phyloP scores from a whole-genome alignment of 2,329 filamentous ascomycete species.

The Botrytis byssoidea region DNA sequence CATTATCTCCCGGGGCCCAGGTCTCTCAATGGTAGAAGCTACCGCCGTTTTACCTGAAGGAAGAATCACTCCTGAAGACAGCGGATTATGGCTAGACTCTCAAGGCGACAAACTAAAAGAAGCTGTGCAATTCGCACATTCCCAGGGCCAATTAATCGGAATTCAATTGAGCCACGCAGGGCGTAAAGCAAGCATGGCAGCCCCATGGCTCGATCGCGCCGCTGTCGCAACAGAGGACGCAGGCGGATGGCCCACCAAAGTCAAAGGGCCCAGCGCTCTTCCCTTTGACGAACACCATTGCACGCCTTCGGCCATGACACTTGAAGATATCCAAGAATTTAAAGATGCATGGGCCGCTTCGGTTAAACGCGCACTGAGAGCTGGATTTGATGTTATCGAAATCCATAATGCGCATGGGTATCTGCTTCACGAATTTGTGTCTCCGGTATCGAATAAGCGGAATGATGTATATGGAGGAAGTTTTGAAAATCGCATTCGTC shows the following conservation, averaged over 20 bases:
- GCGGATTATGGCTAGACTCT: constrained; percentile 79
- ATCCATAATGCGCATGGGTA: constrained; percentile 81
- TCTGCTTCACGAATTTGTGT: constrained; percentile 68
- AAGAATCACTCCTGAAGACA: constrained; percentile 77
- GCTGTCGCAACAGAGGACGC: constrained; percentile 50
- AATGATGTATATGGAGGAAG: constrained; percentile 66
- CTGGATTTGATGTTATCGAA: constrained; percentile 72
- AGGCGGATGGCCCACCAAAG: constrained; percentile 57
- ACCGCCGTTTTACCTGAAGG: constrained; percentile 73
- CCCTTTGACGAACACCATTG: constrained; percentile 62
- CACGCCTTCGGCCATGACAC: constrained; percentile 64
- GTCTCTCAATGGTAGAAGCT: constrained; percentile 74
- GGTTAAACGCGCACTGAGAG: constrained; percentile 59
- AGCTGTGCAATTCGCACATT: constrained; percentile 76
- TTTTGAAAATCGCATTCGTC: constrained; percentile 68
- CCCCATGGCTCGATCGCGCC: constrained; percentile 60
- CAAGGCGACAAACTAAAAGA: constrained; percentile 68
- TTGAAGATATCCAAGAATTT: constrained; percentile 64
- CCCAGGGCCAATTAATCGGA: constrained; percentile 71
- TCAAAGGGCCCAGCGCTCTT: constrained; percentile 52
- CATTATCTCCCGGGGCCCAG: constrained; percentile 73
- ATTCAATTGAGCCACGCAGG: constrained; percentile 84
- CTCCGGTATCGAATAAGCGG: constrained; percentile 66
- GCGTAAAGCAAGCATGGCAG: constrained; percentile 60
- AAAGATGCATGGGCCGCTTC: constrained; percentile 61